A percentile compares a stretch with the other conserved stretches of the same genome.
phyloP scores from a whole-genome alignment of 192 early-diverging fungal genomes.

The Gigaspora rosea region DNA sequence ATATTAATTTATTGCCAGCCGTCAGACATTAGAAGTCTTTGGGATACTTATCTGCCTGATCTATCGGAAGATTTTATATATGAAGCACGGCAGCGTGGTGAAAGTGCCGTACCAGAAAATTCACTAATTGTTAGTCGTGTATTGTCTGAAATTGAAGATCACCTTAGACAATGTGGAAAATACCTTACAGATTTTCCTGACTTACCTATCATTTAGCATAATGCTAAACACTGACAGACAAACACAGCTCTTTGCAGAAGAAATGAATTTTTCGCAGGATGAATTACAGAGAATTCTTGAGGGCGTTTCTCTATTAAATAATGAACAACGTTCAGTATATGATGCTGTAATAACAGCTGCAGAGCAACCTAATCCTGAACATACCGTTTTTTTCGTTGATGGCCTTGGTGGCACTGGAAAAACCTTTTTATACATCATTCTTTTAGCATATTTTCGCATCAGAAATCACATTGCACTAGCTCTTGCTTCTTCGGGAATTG shows the following conservation, averaged over 20 bases:
- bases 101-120: too few species aligned
- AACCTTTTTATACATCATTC: too few species aligned
- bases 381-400: slow-evolving; percentile 28
- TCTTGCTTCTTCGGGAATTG: slow-evolving; percentile 39
- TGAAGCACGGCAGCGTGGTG: background rate
- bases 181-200: background rate
- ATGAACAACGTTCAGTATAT: background rate
- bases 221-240: background rate
- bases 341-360: background rate
- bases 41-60: background rate
- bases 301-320: background rate
- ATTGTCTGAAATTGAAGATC: background rate
- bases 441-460: too few species aligned
- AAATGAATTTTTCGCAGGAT: background rate
- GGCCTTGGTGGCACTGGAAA: slow-evolving; percentile 34
- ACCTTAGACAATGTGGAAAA: background rate
- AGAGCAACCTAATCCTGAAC: background rate
- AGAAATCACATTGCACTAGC: slow-evolving; percentile 8
- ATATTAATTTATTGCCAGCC: slow-evolving; percentile 25
- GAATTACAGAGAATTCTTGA: background rate
- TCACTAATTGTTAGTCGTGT: background rate
- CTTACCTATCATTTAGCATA: background rate
- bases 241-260: background rate
- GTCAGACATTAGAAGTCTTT: background rate
- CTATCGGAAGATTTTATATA: slow-evolving; percentile 34